Conservation (phyloP, 805 yeast species). For the Lachancea fermentati region DNA sequence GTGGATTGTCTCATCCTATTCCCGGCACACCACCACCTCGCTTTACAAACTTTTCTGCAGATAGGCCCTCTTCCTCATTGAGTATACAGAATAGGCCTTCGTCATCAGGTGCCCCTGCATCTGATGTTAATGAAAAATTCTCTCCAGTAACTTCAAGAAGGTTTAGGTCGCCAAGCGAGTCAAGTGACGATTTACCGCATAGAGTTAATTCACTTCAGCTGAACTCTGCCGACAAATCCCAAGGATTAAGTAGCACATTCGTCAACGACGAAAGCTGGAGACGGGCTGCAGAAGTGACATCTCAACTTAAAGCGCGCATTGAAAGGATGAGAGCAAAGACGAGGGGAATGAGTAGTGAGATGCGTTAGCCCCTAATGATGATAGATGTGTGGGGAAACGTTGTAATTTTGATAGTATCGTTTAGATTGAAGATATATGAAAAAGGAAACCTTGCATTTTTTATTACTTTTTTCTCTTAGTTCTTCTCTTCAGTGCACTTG, state of each 20-base stretch:
- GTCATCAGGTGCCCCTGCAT: neutral
- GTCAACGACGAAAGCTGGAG: constrained; percentile 73
- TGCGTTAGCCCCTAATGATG: neutral
- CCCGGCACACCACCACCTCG: constrained; percentile 9
- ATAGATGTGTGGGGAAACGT: neutral
- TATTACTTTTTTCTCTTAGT: constrained; percentile 1
- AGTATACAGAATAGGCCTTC: constrained; percentile 11
- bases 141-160: constrained; percentile 23
- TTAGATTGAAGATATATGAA: too few species aligned
- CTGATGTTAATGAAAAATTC: neutral
- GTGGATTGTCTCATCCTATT: constrained; percentile 2
- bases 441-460: neutral
- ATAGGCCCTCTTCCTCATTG: constrained; percentile 4
- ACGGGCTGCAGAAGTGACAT: constrained; percentile 85
- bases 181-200: constrained; percentile 28
- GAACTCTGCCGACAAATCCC: constrained; percentile 8
- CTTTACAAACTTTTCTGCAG: neutral
- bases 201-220: constrained; percentile 27
- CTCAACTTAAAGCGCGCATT: constrained; percentile 77
- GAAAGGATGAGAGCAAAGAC: constrained; percentile 79
- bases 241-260: constrained; percentile 11
- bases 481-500: constrained; percentile 1
- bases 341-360: constrained; percentile 17
- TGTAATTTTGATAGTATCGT: neutral
- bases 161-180: constrained; percentile 33